phyloP scores from a whole-genome alignment of 805 yeast genomes.

The Brettanomyces naardenensis region DNA sequence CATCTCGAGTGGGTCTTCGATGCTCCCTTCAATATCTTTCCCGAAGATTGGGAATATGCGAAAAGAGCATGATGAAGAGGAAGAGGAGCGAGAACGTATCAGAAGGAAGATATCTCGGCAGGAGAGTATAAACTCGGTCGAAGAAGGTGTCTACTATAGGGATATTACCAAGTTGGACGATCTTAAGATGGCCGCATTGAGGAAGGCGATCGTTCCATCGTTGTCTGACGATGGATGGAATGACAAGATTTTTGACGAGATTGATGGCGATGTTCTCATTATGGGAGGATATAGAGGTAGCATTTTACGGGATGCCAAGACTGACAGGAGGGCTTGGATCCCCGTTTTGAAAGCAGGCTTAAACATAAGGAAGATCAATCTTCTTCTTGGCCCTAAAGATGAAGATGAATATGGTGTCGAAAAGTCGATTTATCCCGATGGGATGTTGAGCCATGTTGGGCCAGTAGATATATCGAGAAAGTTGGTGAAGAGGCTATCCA shows the following conservation, averaged over 20 bases:
- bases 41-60: conserved; percentile 2
- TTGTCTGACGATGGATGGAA: conserved; percentile 8
- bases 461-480: conserved; percentile 74
- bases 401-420: conserved; percentile 58
- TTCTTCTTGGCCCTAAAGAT: conserved; percentile 63
- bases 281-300: conserved; percentile 90
- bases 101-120: conserved; percentile 40
- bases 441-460: conserved; percentile 74
- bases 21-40: neutral
- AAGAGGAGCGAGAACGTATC: conserved; percentile 26
- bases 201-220: conserved; percentile 41
- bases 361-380: conserved; percentile 59
- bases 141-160: conserved; percentile 53
- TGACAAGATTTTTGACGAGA: conserved; percentile 38
- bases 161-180: conserved; percentile 54
- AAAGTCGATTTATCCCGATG: conserved; percentile 56
- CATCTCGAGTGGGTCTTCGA: conserved; percentile 2
- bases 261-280: conserved; percentile 74
- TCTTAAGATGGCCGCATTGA: conserved; percentile 62
- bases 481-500: conserved; percentile 44
- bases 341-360: conserved; percentile 78
- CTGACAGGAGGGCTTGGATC: conserved; percentile 72
- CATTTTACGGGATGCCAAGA: conserved; percentile 54
- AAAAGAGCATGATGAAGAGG: conserved; percentile 17
- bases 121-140: conserved; percentile 50